phyloP scores from a whole-genome alignment of 176 grass and related monocot genomes.

The Raddia distichophylla region DNA sequence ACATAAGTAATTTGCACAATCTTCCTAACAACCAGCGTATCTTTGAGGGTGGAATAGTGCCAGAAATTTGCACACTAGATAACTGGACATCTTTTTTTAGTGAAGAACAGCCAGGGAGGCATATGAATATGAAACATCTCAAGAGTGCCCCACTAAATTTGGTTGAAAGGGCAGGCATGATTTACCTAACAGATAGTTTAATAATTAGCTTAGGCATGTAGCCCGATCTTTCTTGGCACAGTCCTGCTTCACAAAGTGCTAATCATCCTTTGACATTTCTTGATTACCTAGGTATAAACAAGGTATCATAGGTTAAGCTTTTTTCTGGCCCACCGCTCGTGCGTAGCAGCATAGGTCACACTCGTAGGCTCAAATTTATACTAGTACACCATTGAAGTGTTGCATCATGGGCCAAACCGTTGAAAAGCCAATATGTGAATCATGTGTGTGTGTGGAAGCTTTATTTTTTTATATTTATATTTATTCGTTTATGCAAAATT shows the following conservation, averaged over 20 bases:
- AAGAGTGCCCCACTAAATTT: slow-evolving; percentile 53
- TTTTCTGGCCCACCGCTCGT: slow-evolving; percentile 41
- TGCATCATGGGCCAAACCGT: slow-evolving; percentile 25
- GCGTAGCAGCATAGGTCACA: slow-evolving; percentile 24
- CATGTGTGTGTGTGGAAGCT: no score
- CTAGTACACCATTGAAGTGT: slow-evolving; percentile 6
- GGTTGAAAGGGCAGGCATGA: slow-evolving; percentile 39
- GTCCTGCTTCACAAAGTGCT: slow-evolving; percentile 23
- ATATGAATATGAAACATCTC: slow-evolving; percentile 13
- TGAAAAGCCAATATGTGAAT: slow-evolving; percentile 33
- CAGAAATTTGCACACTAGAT: slow-evolving; percentile 25
- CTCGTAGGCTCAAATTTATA: slow-evolving; percentile 22
- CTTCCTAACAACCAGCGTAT: neutral
- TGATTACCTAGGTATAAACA: slow-evolving; percentile 33
- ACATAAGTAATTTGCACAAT: neutral
- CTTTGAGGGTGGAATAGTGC: slow-evolving; percentile 31
- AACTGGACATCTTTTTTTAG: slow-evolving; percentile 10
- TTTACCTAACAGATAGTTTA: slow-evolving; percentile 31
- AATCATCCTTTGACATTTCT: slow-evolving; percentile 44
- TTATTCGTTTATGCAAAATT: no score
- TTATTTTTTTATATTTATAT: no score
- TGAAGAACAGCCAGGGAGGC: neutral
- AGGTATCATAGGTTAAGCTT: slow-evolving; percentile 42
- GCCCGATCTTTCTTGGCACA: slow-evolving; percentile 37
- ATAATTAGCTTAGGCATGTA: slow-evolving; percentile 36